Evolutionary conservation across 306 rosid species (phyloP), one percentile per base, ranked within the genome.

Genomic region (Hylodesmum podocarpum): DNA sequence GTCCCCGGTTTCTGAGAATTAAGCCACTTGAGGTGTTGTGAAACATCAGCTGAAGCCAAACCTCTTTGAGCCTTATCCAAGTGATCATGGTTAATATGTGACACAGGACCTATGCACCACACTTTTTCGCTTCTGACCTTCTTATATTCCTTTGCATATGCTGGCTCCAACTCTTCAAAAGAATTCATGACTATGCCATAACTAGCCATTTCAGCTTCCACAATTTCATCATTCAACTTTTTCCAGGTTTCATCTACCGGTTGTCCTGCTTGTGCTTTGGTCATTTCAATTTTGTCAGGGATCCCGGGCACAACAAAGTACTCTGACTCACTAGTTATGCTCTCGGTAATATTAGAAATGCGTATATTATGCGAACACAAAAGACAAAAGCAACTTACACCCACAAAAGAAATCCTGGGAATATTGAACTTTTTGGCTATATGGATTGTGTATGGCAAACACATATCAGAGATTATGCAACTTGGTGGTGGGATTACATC

Each of bases 101-200:
- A 86, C 37, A 90, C 88, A 2, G 91, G 91, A 0, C 96, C 92
- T 25, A 90, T 37, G 29, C 96, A 86, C 92, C 93, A 90, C 0
- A 86, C 66, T 63, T 88, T 84, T 3, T 46, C 84, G 0, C 53
- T 3, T 57, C 19, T 33, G 41, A 63, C 82, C 51, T 73, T 64
- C 40, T 70, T 69, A 57, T 76, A 83, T 4, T 25, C 82, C 46
- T 67, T 79, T 2, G 41, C 59, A 40, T 68, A 83, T 10, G 77
- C 80, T 0, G 57, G 19, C 59, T 86, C 96, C 28, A 88, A 70
- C 43, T 81, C 92, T 13, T 80, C 73, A 33, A 85, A 86, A 59
- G 87, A 88, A 53, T 90, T 90, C 66, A 82, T 76, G 24, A 87
- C 77, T 37, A 88, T 70, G 50, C 93, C 93, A 55, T 79, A 76